Conservation (phyloP, 2,329 filamentous ascomycete genomes). For the Seiridium unicorne region DNA sequence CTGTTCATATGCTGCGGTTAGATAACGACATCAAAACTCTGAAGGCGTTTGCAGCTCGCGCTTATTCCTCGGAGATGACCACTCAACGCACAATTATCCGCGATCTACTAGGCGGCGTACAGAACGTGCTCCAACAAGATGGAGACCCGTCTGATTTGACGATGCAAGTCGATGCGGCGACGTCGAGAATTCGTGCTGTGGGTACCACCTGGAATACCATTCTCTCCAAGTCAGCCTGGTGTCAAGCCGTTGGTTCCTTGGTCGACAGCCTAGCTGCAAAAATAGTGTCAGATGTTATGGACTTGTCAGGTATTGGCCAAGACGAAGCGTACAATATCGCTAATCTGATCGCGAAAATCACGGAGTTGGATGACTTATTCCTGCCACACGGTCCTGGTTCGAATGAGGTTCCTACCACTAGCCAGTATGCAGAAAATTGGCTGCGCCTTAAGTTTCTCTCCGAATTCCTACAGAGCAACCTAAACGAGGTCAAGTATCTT, state of each 20-base stretch:
- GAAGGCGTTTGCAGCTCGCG: constrained; percentile 58
- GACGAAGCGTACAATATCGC: constrained; percentile 64
- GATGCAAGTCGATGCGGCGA: constrained; percentile 48
- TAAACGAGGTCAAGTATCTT: constrained; percentile 60
- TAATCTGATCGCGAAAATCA: constrained; percentile 55
- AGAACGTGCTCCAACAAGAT: constrained; percentile 59
- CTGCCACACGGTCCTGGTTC: constrained; percentile 33
- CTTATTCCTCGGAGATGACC: constrained; percentile 60
- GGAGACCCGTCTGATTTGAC: constrained; percentile 40
- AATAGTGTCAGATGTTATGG: constrained; percentile 60
- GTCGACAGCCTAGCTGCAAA: constrained; percentile 59
- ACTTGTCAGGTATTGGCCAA: constrained; percentile 59
- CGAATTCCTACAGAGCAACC: constrained; percentile 65
- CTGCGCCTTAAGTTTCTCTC: constrained; percentile 62
- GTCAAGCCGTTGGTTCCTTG: constrained; percentile 60
- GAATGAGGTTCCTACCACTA: constrained; percentile 51
- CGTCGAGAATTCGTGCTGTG: constrained; percentile 50
- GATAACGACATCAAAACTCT: constrained; percentile 60
- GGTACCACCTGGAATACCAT: constrained; percentile 57
- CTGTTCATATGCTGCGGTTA: constrained; percentile 54
- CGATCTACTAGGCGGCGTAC: constrained; percentile 59
- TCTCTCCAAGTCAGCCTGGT: constrained; percentile 60
- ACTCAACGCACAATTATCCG: constrained; percentile 60
- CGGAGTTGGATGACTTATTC: constrained; percentile 60
- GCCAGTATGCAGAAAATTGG: constrained; percentile 62